Percentiles rank a stretch among this genome's conserved stretches.
phyloP scores from a whole-genome alignment of 2,329 filamentous ascomycete species.

The Scedosporium apiospermum region DNA sequence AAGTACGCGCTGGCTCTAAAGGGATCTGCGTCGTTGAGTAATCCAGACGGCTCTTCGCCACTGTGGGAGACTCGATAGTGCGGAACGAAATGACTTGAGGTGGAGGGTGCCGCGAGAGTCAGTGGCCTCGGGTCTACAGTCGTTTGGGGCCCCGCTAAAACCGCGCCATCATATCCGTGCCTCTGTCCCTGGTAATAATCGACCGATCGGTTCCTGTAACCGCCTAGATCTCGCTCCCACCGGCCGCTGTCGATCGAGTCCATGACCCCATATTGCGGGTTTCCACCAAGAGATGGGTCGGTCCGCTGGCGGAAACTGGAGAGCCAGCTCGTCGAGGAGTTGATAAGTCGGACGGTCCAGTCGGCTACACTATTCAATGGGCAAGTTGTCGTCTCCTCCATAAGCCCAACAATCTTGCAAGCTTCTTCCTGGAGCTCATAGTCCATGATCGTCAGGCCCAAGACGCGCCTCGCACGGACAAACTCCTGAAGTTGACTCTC shows the following conservation, averaged over 20 bases:
- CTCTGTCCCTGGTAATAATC: conserved; percentile 36
- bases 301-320: conserved; percentile 45
- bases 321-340: conserved; percentile 43
- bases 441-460: conserved; percentile 51
- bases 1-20: conserved; percentile 25
- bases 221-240: conserved; percentile 45
- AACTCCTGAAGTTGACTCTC: conserved; percentile 45
- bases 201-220: conserved; percentile 27
- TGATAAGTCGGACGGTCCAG: conserved; percentile 46
- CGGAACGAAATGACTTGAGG: too few relatives aligned
- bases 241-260: conserved; percentile 50
- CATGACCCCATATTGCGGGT: conserved; percentile 44
- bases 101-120: too few relatives aligned
- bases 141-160: background rate
- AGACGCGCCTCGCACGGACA: conserved; percentile 36
- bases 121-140: too few relatives aligned
- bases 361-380: conserved; percentile 42
- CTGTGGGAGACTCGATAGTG: too few relatives aligned
- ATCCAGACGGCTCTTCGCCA: too few relatives aligned
- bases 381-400: conserved; percentile 40
- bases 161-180: conserved; percentile 19
- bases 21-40: too few relatives aligned
- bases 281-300: conserved; percentile 46
- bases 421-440: conserved; percentile 51
- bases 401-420: conserved; percentile 44